Conservation (phyloP, 495 filamentous ascomycete species). For the Annulohypoxylon moriforme region DNA sequence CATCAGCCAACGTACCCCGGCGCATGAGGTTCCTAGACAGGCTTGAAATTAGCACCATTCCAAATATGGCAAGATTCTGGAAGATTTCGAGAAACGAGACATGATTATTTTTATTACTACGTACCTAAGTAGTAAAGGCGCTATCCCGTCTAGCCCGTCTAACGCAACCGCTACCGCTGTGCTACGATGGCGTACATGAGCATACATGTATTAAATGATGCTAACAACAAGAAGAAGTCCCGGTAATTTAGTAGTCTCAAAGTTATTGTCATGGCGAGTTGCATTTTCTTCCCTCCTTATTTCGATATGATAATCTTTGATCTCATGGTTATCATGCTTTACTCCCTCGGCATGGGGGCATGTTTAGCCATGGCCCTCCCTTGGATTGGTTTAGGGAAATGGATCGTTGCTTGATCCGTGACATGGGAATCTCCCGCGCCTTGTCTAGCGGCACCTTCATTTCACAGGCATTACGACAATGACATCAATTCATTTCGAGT, state of each 20-base stretch:
- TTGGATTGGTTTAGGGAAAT: constrained; percentile 22
- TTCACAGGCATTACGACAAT: constrained; percentile 42
- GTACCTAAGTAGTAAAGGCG: neutral
- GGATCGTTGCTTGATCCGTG: constrained; percentile 43
- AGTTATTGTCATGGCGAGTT: constrained; percentile 30
- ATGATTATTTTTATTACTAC: neutral
- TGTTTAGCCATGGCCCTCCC: constrained; percentile 3
- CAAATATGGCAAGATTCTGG: constrained; percentile 39
- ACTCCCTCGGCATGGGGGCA: constrained; percentile 17
- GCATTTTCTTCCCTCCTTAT: constrained; percentile 26
- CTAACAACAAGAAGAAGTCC: constrained; percentile 1
- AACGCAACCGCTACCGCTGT: constrained; percentile 1
- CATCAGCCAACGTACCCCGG: constrained; percentile 40
- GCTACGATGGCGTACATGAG: neutral
- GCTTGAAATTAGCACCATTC: constrained; percentile 36
- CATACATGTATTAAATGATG: constrained; percentile 4
- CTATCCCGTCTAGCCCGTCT: neutral
- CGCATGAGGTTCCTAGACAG: constrained; percentile 44
- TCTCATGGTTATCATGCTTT: constrained; percentile 28
- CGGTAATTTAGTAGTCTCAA: constrained; percentile 5
- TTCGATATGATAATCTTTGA: constrained; percentile 23
- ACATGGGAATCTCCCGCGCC: constrained; percentile 43
- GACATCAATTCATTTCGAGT: constrained; percentile 44
- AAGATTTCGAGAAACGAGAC: constrained; percentile 42
- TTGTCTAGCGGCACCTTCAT: constrained; percentile 47